Base-by-base conservation (phyloP, 176 grass and related monocot genomes). In the Oryza glumipatula region DNA sequence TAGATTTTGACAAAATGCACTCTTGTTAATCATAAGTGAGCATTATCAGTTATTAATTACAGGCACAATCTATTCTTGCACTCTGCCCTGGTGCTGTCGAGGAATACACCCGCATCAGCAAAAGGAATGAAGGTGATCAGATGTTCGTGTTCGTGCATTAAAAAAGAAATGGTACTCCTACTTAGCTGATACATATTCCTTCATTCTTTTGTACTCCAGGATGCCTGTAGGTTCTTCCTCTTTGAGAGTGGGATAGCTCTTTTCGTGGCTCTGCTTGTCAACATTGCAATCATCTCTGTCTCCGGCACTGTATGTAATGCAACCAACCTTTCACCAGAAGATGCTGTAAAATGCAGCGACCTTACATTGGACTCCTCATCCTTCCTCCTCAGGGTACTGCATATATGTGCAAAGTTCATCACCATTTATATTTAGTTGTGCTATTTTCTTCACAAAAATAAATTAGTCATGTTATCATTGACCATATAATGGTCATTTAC, bases 1-100 rank as follows among this genome's bases (percentile, higher is more conserved):
- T 63, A 23, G 8, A 23, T 23, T 7, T 24, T 39, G 73, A 35
- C 16, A 21, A 58, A 58, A 7, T 58, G 54, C 5, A 58, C 54
- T 21, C 16, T 7, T 56, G 19, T 58, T 58, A 58, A 58, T 58
- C 54, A 9, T 58, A 21, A 58, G 54, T 41, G 39, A 54, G 22
- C 7, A 13, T 73, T 13, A 6, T 60, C 39, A 0, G 26, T 21
- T 4, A 52, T 21, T 30, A 36, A 68, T 61, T 83, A 12, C 80
- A 98, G 96, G 35, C 96, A 98, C 83, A 98, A 98, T 78, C 61
- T 98, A 54, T 98, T 98, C 85, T 51, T 98, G 85, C 96, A 98
- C 80, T 98, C 96, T 13, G 96, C 96, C 4, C 67, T 98, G 5
- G 96, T 98, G 66, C 78, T 98, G 10, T 89, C 96, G 1, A 92